Evolutionary conservation across 805 yeast genomes (phyloP).

Genomic region (Wickerhamiella sergipiensis): DNA sequence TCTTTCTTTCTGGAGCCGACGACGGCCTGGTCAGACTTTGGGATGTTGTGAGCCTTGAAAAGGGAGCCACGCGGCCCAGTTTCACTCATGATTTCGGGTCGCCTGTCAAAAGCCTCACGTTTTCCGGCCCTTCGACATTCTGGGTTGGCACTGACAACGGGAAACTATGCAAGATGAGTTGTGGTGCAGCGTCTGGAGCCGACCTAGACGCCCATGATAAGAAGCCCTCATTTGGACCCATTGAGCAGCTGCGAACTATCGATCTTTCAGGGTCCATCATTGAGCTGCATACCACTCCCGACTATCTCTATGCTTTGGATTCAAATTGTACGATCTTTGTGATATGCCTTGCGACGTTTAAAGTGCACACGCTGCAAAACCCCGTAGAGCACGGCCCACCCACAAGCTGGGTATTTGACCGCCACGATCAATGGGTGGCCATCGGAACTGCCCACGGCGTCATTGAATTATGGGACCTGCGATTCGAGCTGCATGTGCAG

Average conservation of each 20-base stretch:
- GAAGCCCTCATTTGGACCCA: not conserved
- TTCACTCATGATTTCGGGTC: conserved; percentile 26
- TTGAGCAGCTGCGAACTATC: not conserved
- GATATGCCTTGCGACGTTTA: conserved; percentile 48
- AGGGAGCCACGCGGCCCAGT: conserved; percentile 31
- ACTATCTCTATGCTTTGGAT: conserved; percentile 10
- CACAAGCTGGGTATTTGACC: conserved; percentile 44
- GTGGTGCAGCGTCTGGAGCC: not conserved
- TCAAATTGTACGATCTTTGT: conserved; percentile 21
- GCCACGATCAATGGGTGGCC: conserved; percentile 45
- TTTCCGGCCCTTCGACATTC: conserved; percentile 42
- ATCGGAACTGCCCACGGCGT: conserved; percentile 67
- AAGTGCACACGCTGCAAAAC: conserved; percentile 32
- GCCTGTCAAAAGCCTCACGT: conserved; percentile 35
- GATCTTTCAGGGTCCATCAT: conserved; percentile 29
- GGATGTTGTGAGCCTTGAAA: conserved; percentile 56
- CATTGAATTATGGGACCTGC: conserved; percentile 67
- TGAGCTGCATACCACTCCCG: conserved; percentile 28
- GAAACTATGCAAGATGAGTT: not conserved
- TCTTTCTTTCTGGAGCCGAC: conserved; percentile 66
- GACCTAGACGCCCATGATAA: not conserved
- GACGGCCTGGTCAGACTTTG: conserved; percentile 62
- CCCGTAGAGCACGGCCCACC: conserved; percentile 55
- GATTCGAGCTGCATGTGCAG: conserved; percentile 48
- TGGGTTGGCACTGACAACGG: conserved; percentile 43